Percentiles rank a stretch among this genome's conserved stretches.
These are phyloP conservation scores for Helminthosporium solani DNA, from an alignment of 2,329 filamentous ascomycete genomes.

Conservation along the genomic window DNA sequence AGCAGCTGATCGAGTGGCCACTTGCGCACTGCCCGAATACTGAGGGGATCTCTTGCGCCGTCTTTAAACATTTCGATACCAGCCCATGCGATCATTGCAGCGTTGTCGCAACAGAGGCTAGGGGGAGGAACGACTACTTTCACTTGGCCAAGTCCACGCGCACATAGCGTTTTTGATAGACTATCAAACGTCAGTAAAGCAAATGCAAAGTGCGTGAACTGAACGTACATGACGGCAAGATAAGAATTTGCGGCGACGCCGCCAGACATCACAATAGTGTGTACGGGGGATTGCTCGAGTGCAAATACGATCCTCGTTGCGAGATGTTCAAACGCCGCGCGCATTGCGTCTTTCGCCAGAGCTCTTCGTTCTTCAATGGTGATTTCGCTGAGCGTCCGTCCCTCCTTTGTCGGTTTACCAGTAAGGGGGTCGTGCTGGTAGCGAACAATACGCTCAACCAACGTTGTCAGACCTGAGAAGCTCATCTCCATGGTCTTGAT, in stretches of 20 bases:
- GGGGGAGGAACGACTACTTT: constrained; percentile 72
- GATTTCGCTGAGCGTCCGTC: constrained; percentile 45
- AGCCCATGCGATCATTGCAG: constrained; percentile 95
- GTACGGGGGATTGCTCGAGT: constrained; percentile 47
- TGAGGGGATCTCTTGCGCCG: constrained; percentile 53
- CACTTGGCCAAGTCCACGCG: constrained; percentile 64
- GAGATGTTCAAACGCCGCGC: constrained; percentile 83
- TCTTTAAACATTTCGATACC: constrained; percentile 87
- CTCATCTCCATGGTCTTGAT: constrained; percentile 37
- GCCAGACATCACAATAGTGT: constrained; percentile 77
- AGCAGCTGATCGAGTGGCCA: constrained; percentile 40
- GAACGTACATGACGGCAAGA: constrained; percentile 62
- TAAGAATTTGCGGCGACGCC: constrained; percentile 87
- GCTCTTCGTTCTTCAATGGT: constrained; percentile 61
- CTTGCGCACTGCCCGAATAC: constrained; percentile 38
- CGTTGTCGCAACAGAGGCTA: constrained; percentile 86
- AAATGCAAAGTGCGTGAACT: constrained; percentile 2
- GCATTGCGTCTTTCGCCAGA: constrained; percentile 74
- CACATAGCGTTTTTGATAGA: constrained; percentile 60
- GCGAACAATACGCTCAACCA: constrained; percentile 60
- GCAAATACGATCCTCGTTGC: constrained; percentile 71
- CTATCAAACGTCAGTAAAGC: constrained; percentile 15
- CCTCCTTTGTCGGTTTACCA: constrained; percentile 28
- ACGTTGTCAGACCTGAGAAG: constrained; percentile 71
- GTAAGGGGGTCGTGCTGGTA: constrained; percentile 35